Base-by-base conservation (phyloP, 331 rosid genomes). In the Acacia concinna region DNA sequence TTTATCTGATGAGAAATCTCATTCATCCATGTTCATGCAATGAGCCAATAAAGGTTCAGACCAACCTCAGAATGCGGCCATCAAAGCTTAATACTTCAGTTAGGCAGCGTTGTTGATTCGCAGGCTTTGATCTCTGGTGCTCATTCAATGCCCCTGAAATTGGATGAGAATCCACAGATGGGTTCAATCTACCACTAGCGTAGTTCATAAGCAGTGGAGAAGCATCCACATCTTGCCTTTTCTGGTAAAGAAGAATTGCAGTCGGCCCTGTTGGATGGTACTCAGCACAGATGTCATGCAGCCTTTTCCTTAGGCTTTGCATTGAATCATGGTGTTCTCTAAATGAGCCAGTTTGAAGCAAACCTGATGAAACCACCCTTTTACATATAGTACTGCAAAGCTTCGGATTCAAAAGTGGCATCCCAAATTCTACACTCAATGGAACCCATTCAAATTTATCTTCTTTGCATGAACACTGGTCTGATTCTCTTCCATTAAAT, bases 71-170 rank as follows among this genome's bases (percentile, higher is more conserved):
- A 79, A 88, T 87, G 88, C 85, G 84, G 40, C 94, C 98, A 86
- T 95, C 99, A 41, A 91, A 95, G 88, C 98, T 90, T 87, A 93
- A 87, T 47, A 95, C 96, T 88, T 93, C 97, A 59, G 91, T 89
- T 73, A 86, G 91, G 74, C 89, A 73, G 35, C 87, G 88, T 41
- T 90, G 93, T 28, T 90, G 92, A 20, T 85, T 91, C 74, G 85
- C 90, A 83, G 91, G 90, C 83, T 87, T 93, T 67, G 90, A 74
- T 72, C 92, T 90, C 76, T 86, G 94, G 54, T 87, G 89, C 56
- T 71, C 91, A 34, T 85, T 89, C 51, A 30, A 74, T 71, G 91
- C 84, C 72, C 96, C 91, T 57, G 93, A 93, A 84, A 90, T 87
- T 64, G 96, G 99, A 85, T 91, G 89, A 85, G 97, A 88, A 52